Conservation (phyloP, 1,284 basidiomycete species). For the Polyporus tsugae region DNA sequence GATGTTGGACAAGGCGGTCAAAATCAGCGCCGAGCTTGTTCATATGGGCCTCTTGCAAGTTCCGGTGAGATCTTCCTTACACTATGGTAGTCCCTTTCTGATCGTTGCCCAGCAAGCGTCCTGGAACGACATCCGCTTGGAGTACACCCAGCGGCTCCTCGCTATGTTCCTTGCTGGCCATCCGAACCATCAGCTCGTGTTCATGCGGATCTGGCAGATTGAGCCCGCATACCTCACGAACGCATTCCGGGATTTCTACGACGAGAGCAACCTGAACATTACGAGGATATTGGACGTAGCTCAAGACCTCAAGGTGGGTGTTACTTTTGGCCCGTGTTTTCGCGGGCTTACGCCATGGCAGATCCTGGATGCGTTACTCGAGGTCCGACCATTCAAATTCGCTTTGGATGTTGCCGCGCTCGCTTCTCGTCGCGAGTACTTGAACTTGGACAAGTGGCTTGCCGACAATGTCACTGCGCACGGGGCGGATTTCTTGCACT, state of each 20-base stretch:
- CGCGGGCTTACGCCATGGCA: slow-evolving; percentile 40
- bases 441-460: slow-evolving; percentile 97
- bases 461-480: slow-evolving; percentile 85
- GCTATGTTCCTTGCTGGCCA: slow-evolving; percentile 93
- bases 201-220: slow-evolving; percentile 95
- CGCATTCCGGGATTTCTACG: slow-evolving; percentile 91
- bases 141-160: slow-evolving; percentile 88
- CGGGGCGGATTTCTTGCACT: slow-evolving; percentile 87
- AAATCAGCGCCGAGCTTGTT: slow-evolving; percentile 93
- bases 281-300: slow-evolving; percentile 95
- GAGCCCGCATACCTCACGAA: slow-evolving; percentile 87
- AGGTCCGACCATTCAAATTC: slow-evolving; percentile 88
- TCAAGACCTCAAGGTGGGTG: slow-evolving; percentile 80
- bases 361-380: slow-evolving; percentile 91
- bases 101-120: slow-evolving; percentile 64
- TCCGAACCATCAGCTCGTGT: slow-evolving; percentile 95
- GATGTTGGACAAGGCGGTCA: slow-evolving; percentile 92
- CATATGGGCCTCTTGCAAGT: slow-evolving; percentile 94
- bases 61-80: slow-evolving; percentile 65
- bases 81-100: neutral
- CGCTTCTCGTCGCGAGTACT: slow-evolving; percentile 91
- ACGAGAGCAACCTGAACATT: slow-evolving; percentile 92
- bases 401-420: slow-evolving; percentile 93
- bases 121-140: slow-evolving; percentile 88
- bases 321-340: slow-evolving; percentile 1